Evolutionary conservation across 805 yeast genomes (phyloP).

Genomic region (Candida lessepsii): DNA sequence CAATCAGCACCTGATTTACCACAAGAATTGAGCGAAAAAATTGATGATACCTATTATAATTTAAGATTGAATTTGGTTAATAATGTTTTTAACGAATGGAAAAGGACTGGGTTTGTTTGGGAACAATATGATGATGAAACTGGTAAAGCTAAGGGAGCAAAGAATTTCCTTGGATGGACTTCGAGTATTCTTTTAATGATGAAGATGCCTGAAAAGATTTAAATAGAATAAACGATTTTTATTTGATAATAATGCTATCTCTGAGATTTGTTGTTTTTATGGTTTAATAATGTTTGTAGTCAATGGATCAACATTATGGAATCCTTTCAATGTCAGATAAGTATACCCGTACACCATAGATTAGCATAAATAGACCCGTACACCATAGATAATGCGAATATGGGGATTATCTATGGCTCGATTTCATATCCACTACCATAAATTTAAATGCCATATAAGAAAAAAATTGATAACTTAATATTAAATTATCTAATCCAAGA

Average conservation of each 20-base stretch:
- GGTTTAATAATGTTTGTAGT: too few species aligned
- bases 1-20: conserved; percentile 29
- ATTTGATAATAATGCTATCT: too few species aligned
- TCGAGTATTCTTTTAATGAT: conserved; percentile 76
- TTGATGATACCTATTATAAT: conserved; percentile 44
- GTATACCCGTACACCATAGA: too few species aligned
- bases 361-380: too few species aligned
- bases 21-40: conserved; percentile 36
- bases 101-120: conserved; percentile 77
- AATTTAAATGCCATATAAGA: too few species aligned
- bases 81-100: conserved; percentile 71
- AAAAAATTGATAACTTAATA: conserved; percentile 51
- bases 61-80: conserved; percentile 66
- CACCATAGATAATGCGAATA: too few species aligned
- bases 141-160: conserved; percentile 78
- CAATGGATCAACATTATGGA: too few species aligned
- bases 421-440: too few species aligned
- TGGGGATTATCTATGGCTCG: too few species aligned
- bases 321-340: too few species aligned
- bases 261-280: too few species aligned
- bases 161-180: conserved; percentile 95
- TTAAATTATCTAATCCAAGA: conserved; percentile 75
- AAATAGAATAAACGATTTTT: too few species aligned
- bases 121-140: conserved; percentile 82
- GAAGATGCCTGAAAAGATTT: conserved; percentile 67